Conservation (phyloP, 208 protist genomes). For the Herpetomonas samuelpessoai region DNA sequence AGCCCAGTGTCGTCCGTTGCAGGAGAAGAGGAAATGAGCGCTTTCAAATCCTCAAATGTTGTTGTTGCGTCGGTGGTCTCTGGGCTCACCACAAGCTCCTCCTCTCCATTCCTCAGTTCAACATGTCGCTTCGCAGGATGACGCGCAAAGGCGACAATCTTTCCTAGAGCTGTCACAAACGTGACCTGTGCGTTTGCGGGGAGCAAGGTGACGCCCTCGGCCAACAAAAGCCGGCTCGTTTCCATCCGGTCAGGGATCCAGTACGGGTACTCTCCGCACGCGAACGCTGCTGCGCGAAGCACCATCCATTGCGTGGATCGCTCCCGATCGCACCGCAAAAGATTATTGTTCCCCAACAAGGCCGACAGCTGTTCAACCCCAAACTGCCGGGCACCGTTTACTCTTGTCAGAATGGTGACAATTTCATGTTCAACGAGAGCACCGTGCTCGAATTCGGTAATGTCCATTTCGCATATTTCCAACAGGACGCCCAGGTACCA, state of each 20-base stretch:
- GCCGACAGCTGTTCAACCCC: conserved; percentile 61
- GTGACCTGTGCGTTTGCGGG: conserved; percentile 80
- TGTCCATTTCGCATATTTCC: conserved; percentile 73
- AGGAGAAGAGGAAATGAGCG: conserved; percentile 3
- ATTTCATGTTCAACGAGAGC: conserved; percentile 89
- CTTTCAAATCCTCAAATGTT: conserved; percentile 25
- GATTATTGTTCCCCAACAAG: conserved; percentile 42
- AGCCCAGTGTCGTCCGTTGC: neutral
- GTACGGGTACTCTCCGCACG: conserved; percentile 93
- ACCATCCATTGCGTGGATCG: conserved; percentile 69
- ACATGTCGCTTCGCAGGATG: conserved; percentile 49
- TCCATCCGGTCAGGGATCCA: conserved; percentile 56
- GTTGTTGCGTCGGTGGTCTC: conserved; percentile 16
- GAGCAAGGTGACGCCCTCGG: conserved; percentile 31
- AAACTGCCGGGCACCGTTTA: conserved; percentile 84
- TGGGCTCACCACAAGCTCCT: conserved; percentile 20
- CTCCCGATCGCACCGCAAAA: conserved; percentile 36
- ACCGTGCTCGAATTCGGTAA: conserved; percentile 74
- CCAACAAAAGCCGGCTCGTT: conserved; percentile 47
- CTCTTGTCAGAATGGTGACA: conserved; percentile 93
- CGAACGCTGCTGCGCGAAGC: conserved; percentile 91
- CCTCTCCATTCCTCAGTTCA: conserved; percentile 54
- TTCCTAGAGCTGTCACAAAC: conserved; percentile 86
- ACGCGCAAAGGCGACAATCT: conserved; percentile 80
- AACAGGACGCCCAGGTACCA: conserved; percentile 97